Evolutionary conservation across 257 asterid genomes (phyloP).

Genomic region (Rehmannia glutinosa): DNA sequence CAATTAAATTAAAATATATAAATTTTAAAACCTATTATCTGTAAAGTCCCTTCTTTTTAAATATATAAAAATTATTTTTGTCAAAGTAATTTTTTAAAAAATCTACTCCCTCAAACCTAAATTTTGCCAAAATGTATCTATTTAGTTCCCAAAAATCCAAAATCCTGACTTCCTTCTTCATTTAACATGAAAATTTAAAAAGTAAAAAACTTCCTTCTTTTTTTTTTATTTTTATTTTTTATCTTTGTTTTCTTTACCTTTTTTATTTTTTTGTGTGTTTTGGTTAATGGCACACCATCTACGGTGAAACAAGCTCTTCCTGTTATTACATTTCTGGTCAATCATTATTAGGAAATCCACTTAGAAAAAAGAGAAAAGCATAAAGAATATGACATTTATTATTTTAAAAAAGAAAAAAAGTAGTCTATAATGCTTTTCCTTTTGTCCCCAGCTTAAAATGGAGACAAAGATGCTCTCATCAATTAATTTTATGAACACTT

Average conservation of each 20-base stretch:
- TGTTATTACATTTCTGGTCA: slow-evolving; percentile 7
- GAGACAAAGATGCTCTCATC: slow-evolving; percentile 33
- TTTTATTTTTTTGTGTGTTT: neutral
- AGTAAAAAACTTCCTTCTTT: too few species aligned
- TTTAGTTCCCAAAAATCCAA: too few species aligned
- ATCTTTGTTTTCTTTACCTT: neutral
- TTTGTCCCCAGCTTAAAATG: slow-evolving; percentile 26
- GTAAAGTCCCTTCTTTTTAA: too few species aligned
- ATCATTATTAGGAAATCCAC: slow-evolving; percentile 4
- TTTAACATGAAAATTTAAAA: too few species aligned
- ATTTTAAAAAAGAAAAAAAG: neutral
- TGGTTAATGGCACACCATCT: slow-evolving; percentile 28
- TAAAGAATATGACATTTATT: neutral
- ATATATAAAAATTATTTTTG: too few species aligned
- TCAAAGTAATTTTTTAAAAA: too few species aligned
- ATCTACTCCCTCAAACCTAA: too few species aligned
- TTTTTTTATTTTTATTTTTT: neutral
- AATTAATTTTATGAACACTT: slow-evolving; percentile 10
- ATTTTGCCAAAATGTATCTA: too few species aligned
- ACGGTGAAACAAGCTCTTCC: slow-evolving; percentile 19
- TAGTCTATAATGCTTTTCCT: slow-evolving; percentile 17
- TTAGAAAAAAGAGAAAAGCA: neutral
- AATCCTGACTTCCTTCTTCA: too few species aligned
- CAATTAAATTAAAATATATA: too few species aligned
- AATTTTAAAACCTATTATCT: too few species aligned